phyloP scores from a whole-genome alignment of 78 protist genomes.

The Dictyostelium capitatum region DNA sequence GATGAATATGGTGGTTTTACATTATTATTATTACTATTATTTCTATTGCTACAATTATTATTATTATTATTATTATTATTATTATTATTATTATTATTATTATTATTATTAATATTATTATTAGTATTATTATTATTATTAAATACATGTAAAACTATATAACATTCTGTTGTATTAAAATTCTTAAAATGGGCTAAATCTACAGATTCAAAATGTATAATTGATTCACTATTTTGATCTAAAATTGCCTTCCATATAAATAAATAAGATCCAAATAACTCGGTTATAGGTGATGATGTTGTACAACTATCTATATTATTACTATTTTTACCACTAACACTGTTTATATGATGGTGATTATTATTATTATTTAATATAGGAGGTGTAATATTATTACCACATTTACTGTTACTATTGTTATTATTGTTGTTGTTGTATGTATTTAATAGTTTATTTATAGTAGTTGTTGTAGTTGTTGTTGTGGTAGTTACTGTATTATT shows the following conservation, averaged over 20 bases:
- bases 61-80: constrained; percentile 20
- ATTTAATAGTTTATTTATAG: neutral
- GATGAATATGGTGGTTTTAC: neutral
- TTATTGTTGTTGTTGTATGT: neutral
- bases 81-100: constrained; percentile 2
- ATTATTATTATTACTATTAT: constrained; percentile 20
- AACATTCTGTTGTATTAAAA: constrained; percentile 40
- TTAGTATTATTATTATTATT: neutral
- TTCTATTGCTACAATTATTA: neutral
- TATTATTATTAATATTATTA: neutral
- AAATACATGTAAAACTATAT: constrained; percentile 66
- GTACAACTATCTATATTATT: neutral
- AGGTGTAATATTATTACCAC: neutral
- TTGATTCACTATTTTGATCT: neutral
- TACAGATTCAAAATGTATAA: constrained; percentile 33
- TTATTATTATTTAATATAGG: neutral
- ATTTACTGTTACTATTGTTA: neutral
- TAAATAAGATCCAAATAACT: constrained; percentile 49
- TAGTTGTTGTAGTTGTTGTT: constrained; percentile 54
- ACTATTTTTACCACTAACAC: constrained; percentile 11
- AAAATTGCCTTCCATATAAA: constrained; percentile 47
- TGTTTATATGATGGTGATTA: neutral
- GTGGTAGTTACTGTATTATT: constrained; percentile 24
- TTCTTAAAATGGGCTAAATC: constrained; percentile 40
- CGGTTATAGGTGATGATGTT: constrained; percentile 9